Percentiles rank a stretch among this genome's conserved stretches.
These are phyloP conservation scores for Pseudogymnoascus verrucosus DNA, from an alignment of 2,329 filamentous ascomycete genomes.

Conservation along the genomic window DNA sequence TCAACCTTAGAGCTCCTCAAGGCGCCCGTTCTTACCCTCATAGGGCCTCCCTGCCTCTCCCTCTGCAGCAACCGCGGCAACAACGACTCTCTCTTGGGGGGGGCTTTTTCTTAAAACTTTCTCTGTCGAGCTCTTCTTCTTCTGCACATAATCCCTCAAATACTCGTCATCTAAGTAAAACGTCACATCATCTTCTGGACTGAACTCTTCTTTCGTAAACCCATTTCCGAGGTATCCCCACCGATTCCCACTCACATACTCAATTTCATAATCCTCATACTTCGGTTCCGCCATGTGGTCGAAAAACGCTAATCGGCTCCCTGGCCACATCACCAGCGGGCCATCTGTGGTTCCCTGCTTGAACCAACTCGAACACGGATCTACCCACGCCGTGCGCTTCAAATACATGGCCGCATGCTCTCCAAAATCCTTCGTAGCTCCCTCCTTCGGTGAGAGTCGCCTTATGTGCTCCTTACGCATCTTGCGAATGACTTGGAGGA, in stretches of 20 bases:
- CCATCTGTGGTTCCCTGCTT: conserved; percentile 18
- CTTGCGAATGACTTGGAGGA: conserved; percentile 29
- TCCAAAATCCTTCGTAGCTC: conserved; percentile 25
- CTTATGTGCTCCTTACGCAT: conserved; percentile 30
- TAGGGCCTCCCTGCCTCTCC: neutral
- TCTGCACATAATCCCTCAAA: neutral
- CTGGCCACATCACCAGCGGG: conserved; percentile 36
- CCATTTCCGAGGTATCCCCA: conserved; percentile 34
- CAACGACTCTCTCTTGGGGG: neutral
- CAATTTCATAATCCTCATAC: conserved; percentile 37
- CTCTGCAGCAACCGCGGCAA: neutral
- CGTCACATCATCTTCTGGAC: neutral
- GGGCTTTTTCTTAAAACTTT: neutral
- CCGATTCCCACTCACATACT: conserved; percentile 22
- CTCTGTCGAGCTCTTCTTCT: neutral
- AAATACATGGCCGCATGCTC: conserved; percentile 28
- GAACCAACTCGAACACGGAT: conserved; percentile 22
- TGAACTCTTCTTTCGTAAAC: conserved; percentile 30
- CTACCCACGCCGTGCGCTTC: conserved; percentile 22
- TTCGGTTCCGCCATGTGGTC: conserved; percentile 33
- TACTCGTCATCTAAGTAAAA: neutral
- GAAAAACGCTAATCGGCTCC: conserved; percentile 41
- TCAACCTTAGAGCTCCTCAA: neutral
- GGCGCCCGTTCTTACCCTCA: neutral
- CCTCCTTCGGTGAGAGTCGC: conserved; percentile 36